A percentile compares a stretch with the other conserved stretches of the same genome.
Conservation (phyloP, 176 grass and related monocot species). For the Raddia guianensis region DNA sequence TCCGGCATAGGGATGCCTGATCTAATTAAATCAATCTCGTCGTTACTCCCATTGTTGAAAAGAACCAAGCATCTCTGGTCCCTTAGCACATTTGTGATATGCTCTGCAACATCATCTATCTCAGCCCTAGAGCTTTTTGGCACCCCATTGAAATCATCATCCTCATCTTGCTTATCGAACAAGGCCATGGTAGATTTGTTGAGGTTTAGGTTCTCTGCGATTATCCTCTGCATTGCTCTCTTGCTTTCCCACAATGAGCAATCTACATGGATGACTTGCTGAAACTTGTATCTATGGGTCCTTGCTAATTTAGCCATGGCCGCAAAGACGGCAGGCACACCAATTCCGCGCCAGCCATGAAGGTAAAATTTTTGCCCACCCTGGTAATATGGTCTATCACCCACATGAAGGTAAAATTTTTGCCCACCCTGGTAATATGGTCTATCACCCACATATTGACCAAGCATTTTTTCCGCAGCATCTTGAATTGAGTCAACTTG, state of each 20-base stretch:
- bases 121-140: neutral
- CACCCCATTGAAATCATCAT: neutral
- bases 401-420: neutral
- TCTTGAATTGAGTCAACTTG: no score
- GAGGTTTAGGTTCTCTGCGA: neutral
- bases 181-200: neutral
- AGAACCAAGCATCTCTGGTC: neutral
- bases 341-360: neutral
- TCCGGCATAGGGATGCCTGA: neutral
- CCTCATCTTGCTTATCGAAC: neutral
- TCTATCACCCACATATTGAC: no score
- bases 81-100: neutral
- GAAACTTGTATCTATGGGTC: neutral
- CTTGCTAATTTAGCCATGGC: neutral
- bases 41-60: neutral
- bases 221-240: slow-evolving; percentile 15
- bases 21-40: neutral
- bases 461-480: no score
- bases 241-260: slow-evolving; percentile 14
- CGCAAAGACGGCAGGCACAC: neutral
- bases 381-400: neutral
- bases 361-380: neutral
- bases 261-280: slow-evolving; percentile 7
- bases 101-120: neutral
- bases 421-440: neutral